phyloP scores from a whole-genome alignment of 176 grass and related monocot genomes.

The Aegilops sharonensis region DNA sequence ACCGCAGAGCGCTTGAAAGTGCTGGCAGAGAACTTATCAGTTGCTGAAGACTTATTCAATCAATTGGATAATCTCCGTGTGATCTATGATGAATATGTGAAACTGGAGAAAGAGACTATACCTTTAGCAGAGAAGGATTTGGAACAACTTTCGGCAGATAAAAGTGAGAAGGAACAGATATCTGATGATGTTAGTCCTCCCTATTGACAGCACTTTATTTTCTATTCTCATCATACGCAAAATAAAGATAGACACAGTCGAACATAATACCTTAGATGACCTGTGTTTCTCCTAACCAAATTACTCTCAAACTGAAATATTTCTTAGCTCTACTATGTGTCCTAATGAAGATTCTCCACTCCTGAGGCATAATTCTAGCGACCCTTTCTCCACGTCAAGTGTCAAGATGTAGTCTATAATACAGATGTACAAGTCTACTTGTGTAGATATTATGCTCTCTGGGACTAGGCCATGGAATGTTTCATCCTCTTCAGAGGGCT shows the following conservation, averaged over 20 bases:
- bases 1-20: conserved; percentile 64
- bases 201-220: conserved; percentile 9
- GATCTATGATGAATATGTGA: conserved; percentile 78
- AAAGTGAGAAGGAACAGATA: conserved; percentile 65
- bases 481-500: conserved; percentile 6
- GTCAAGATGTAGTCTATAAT: not conserved
- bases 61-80: conserved; percentile 70
- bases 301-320: not conserved
- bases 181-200: conserved; percentile 70
- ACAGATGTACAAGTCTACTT: not conserved
- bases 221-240: conserved; percentile 6
- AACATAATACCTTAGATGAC: not conserved
- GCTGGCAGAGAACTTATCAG: conserved; percentile 57
- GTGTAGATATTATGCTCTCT: not conserved
- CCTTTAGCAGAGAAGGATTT: conserved; percentile 82
- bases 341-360: not conserved
- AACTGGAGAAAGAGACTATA: conserved; percentile 68
- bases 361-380: not conserved
- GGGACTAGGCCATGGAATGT: not conserved
- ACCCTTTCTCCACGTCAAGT: not conserved
- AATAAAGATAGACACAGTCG: conserved; percentile 10
- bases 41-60: conserved; percentile 69
- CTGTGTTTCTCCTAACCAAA: conserved; percentile 2
- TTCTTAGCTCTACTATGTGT: not conserved
- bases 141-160: conserved; percentile 60